phyloP scores from a whole-genome alignment of 345 rosid species.

The Orychophragmus violaceus region DNA sequence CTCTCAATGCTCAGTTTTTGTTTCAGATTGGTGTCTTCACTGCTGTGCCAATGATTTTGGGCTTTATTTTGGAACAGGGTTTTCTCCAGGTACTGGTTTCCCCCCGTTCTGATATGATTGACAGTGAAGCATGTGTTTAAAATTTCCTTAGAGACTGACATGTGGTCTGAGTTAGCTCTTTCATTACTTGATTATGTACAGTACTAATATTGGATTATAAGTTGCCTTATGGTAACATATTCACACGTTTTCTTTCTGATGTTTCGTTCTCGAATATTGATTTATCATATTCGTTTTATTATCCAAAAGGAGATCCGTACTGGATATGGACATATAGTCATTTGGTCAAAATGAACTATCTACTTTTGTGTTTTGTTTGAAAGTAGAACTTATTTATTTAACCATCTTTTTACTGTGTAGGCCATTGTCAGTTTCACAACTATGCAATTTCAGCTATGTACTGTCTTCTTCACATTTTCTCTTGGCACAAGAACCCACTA shows the following conservation, averaged over 20 bases:
- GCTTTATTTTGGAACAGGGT: constrained; percentile 38
- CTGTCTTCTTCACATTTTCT: constrained; percentile 97
- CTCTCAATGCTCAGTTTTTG: constrained; percentile 89
- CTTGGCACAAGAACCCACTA: constrained; percentile 93
- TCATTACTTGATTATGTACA: neutral
- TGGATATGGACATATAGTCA: neutral
- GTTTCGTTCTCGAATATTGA: no score
- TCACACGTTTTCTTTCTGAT: no score
- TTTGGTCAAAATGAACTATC: neutral
- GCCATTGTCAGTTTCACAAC: constrained; percentile 82
- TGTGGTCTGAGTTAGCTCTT: neutral
- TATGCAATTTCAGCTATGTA: constrained; percentile 91
- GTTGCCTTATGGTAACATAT: no score
- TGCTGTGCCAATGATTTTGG: constrained; percentile 94
- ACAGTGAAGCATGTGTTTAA: no score
- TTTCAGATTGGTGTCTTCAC: constrained; percentile 90
- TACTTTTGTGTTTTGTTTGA: constrained; percentile 5
- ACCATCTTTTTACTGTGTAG: constrained; percentile 37
- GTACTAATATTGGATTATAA: no score
- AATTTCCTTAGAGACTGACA: neutral
- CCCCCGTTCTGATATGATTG: no score
- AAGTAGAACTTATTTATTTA: neutral
- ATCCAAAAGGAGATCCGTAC: no score
- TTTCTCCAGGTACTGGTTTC: constrained; percentile 34
- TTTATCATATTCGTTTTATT: no score